These are phyloP conservation scores for Podospora conica DNA, from an alignment of 495 filamentous ascomycete species.

Conservation along the genomic window DNA sequence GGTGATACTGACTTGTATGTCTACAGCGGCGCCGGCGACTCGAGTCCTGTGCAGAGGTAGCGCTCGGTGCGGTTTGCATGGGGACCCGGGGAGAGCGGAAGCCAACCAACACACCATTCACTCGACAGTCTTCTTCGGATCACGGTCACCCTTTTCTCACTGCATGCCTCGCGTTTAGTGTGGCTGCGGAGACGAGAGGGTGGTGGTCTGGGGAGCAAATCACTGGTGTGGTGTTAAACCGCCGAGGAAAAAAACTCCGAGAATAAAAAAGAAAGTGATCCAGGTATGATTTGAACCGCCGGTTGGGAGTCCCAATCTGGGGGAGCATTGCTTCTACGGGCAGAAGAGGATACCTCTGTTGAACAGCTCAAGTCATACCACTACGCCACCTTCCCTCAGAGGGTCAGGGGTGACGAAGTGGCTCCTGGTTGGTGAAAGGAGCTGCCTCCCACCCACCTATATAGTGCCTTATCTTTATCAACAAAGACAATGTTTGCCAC, in stretches of 20 bases:
- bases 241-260: too few relatives aligned
- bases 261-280: not conserved
- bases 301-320: not conserved
- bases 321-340: not conserved
- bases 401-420: too few relatives aligned
- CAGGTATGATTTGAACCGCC: not conserved
- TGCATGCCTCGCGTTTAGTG: slow-evolving; percentile 35
- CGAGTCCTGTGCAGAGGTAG: not conserved
- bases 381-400: not conserved
- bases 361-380: not conserved
- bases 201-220: not conserved
- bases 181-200: slow-evolving; percentile 35
- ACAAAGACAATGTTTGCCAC: too few relatives aligned
- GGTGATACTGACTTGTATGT: not conserved
- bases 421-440: not conserved
- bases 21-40: not conserved
- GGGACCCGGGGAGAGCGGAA: not conserved
- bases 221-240: too few relatives aligned
- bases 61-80: not conserved
- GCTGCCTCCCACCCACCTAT: not conserved
- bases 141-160: slow-evolving; percentile 39
- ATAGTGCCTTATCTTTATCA: too few relatives aligned
- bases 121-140: not conserved
- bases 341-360: not conserved
- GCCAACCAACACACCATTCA: not conserved